Base-by-base conservation (phyloP, 352 stramenopile genomes). In the Pythium scleroteichum region DNA sequence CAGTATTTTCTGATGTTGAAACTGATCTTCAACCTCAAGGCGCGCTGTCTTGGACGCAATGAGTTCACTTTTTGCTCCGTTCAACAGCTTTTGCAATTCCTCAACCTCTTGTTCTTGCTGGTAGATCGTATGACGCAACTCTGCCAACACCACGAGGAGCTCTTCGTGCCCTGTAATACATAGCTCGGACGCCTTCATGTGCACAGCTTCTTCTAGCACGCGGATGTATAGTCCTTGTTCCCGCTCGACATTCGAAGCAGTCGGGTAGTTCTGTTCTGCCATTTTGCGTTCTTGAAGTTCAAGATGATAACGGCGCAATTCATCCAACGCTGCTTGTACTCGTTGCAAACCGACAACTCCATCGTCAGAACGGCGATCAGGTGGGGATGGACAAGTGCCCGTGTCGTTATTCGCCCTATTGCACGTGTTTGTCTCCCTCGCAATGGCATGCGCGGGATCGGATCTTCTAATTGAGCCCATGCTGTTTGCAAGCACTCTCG, bases 91-190 rank as follows among this genome's bases (percentile, higher is more conserved):
- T 3, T 71, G 51, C 1, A 59, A 14, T 10, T 79, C 64, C 3
- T 61, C 66, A 7, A 90, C 42, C 33, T 85, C 76, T 22, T 80
- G 77, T 38, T 90, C 80, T 62, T 91, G 85, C 42, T 84, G 54
- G 40, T 88, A 90, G 26, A 90, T 87, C 3, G 82, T 92, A 39
- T 94, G 82, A 0, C 85, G 73, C 12, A 94, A 62, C 72, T 92
- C 82, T 0, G 79, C 79, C 13, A 94, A 68, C 10, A 94, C 82
- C 13, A 92, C 54, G 2, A 94, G 69, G 0, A 92, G 64, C 54
- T 94, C 85, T 58, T 91, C 85, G 47, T 94, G 82, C 3, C 81
- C 83, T 3, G 79, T 82, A 19, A 91, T 66, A 19, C 81, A 66
- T 27, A 92, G 71, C 33, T 94, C 85, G 1, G 65, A 73, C 9